Evolutionary conservation across 768 basidiomycete species (phyloP).

Genomic region (Tylopilus felleus): DNA sequence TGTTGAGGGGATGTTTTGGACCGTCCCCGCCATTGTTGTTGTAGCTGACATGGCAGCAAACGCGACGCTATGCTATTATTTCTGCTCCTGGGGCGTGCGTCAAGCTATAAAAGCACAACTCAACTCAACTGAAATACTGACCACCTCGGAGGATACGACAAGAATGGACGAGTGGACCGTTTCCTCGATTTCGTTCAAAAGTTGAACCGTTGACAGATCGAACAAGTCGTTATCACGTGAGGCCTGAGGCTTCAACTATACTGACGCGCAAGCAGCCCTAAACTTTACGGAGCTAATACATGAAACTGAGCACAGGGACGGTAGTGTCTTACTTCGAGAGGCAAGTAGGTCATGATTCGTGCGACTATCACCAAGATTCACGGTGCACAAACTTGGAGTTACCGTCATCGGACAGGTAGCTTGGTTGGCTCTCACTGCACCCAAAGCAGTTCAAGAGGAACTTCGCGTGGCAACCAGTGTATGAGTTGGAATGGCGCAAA

Average conservation of each 20-base stretch:
- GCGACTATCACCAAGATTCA: neutral
- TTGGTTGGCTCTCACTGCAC: too few relatives aligned
- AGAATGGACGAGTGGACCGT: neutral
- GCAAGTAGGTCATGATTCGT: too few relatives aligned
- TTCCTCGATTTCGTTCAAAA: neutral
- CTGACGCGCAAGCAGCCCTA: too few relatives aligned
- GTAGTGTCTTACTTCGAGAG: neutral
- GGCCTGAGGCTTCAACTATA: too few relatives aligned
- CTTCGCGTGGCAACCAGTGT: too few relatives aligned
- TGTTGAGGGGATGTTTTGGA: neutral
- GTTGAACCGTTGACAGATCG: too few relatives aligned
- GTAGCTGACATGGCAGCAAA: slow-evolving; percentile 7
- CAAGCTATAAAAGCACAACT: neutral
- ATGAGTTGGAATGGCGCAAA: neutral
- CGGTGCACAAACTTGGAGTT: neutral
- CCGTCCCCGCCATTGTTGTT: neutral
- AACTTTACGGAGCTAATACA: too few relatives aligned
- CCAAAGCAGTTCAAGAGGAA: too few relatives aligned
- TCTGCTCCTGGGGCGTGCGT: neutral
- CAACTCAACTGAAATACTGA: neutral
- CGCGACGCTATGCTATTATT: neutral
- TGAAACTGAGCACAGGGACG: too few relatives aligned
- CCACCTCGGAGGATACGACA: neutral
- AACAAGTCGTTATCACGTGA: neutral
- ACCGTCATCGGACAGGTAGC: too few relatives aligned